Conservation (phyloP, 2,329 filamentous ascomycete species). For the Pseudomassariella vexata region DNA sequence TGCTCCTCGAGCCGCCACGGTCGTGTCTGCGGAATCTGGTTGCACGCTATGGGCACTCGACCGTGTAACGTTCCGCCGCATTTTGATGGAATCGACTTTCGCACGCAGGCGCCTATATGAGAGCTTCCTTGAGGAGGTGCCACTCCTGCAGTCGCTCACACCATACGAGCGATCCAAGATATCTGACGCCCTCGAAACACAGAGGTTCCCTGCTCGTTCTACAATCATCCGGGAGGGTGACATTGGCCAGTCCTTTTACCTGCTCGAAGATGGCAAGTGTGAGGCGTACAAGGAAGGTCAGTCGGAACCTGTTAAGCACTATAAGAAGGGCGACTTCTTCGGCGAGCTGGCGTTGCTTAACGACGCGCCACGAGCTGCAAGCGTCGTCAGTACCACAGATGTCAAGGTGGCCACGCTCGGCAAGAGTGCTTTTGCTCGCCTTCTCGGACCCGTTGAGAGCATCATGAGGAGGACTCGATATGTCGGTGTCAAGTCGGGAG, state of each 20-base stretch:
- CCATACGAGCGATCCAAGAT: slow-evolving; percentile 96
- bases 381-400: slow-evolving; percentile 75
- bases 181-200: slow-evolving; percentile 88
- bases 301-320: slow-evolving; percentile 67
- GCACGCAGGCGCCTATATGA: slow-evolving; percentile 95
- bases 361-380: slow-evolving; percentile 87
- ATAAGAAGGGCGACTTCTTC: slow-evolving; percentile 93
- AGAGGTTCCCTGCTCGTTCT: slow-evolving; percentile 74
- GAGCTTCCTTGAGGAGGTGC: slow-evolving; percentile 90
- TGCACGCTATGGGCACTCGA: slow-evolving; percentile 93
- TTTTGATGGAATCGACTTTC: slow-evolving; percentile 97
- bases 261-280: slow-evolving; percentile 82
- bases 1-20: slow-evolving; percentile 88
- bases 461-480: slow-evolving; percentile 82
- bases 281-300: slow-evolving; percentile 77
- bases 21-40: slow-evolving; percentile 71
- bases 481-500: slow-evolving; percentile 52
- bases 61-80: slow-evolving; percentile 92
- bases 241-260: slow-evolving; percentile 84
- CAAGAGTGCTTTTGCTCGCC: slow-evolving; percentile 89
- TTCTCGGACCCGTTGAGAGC: slow-evolving; percentile 87
- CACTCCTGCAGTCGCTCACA: slow-evolving; percentile 75
- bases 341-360: slow-evolving; percentile 91
- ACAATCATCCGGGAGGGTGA: slow-evolving; percentile 89
- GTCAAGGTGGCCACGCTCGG: slow-evolving; percentile 90